These are phyloP conservation scores for Nyctanthes arbortristis DNA, from an alignment of 257 asterid genomes.

Conservation along the genomic window DNA sequence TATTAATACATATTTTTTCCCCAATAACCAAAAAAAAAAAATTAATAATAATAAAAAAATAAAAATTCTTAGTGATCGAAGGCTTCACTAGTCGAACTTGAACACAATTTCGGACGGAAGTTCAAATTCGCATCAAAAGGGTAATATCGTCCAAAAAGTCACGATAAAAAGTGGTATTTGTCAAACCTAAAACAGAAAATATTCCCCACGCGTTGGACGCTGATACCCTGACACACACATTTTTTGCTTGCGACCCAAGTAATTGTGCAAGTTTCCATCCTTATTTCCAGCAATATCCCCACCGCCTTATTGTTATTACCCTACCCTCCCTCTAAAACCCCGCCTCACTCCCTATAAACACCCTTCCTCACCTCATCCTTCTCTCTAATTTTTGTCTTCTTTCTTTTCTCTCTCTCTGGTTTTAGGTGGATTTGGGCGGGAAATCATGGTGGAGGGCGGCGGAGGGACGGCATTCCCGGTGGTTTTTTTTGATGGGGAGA, in stretches of 20 bases:
- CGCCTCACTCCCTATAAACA: not conserved
- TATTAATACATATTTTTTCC: too few relatives aligned
- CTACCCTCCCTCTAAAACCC: not conserved
- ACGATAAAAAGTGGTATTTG: not conserved
- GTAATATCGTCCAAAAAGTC: not conserved
- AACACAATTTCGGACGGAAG: not conserved
- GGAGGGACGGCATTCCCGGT: conserved; percentile 65
- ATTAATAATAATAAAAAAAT: too few relatives aligned
- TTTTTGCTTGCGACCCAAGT: conserved; percentile 42
- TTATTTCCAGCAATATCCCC: conserved; percentile 36
- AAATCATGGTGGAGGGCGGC: conserved; percentile 70
- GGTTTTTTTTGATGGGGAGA: conserved; percentile 78
- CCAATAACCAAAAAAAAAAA: too few relatives aligned
- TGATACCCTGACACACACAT: not conserved
- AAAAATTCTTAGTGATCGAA: too few relatives aligned
- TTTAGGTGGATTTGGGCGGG: not conserved
- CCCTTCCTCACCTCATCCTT: not conserved
- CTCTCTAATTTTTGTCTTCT: not conserved
- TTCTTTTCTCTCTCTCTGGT: too few relatives aligned
- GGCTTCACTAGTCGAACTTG: too few relatives aligned
- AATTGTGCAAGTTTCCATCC: conserved; percentile 24
- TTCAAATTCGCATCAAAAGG: not conserved
- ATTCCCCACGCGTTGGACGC: not conserved
- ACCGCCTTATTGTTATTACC: conserved; percentile 34
- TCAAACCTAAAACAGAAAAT: not conserved